A percentile compares a stretch with the other conserved stretches of the same genome.
Evolutionary conservation across 2,329 filamentous ascomycete species (phyloP).

Genomic region (Colletotrichum neosansevieriae): DNA sequence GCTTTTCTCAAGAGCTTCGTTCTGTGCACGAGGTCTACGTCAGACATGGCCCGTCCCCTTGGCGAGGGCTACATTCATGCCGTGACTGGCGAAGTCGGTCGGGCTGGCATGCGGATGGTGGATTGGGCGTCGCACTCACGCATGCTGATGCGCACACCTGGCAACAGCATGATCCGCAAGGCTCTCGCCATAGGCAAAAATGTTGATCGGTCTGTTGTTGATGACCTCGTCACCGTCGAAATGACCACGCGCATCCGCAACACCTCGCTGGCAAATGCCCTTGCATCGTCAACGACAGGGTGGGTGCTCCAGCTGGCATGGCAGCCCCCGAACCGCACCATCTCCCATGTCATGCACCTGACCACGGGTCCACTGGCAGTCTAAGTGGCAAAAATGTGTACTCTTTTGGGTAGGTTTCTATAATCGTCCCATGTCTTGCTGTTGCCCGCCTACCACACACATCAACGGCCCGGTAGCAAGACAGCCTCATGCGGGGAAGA

Average conservation of each 20-base stretch:
- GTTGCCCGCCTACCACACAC: background rate
- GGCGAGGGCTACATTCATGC: constrained; percentile 36
- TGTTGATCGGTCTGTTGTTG: constrained; percentile 14
- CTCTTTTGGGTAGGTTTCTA: constrained; percentile 9
- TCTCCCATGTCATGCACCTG: constrained; percentile 37
- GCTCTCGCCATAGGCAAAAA: constrained; percentile 15
- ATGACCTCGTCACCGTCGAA: constrained; percentile 29
- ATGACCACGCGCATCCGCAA: constrained; percentile 29
- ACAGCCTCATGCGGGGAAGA: constrained; percentile 1
- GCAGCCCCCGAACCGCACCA: constrained; percentile 35
- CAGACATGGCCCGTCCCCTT: constrained; percentile 16
- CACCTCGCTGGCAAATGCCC: background rate
- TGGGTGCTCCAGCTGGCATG: constrained; percentile 34
- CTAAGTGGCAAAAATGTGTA: background rate
- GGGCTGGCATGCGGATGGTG: constrained; percentile 19
- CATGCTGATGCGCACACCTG: constrained; percentile 15
- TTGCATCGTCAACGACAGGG: constrained; percentile 22
- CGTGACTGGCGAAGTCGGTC: constrained; percentile 29
- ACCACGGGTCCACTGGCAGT: constrained; percentile 26
- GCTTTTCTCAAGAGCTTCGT: constrained; percentile 32
- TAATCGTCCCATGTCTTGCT: constrained; percentile 1
- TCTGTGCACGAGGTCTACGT: constrained; percentile 30
- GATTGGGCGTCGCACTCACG: constrained; percentile 27
- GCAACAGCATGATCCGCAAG: constrained; percentile 33
- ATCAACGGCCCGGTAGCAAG: background rate